These are phyloP conservation scores for Fusarium sp. DNA, from an alignment of 2,329 filamentous ascomycete genomes.

Conservation along the genomic window DNA sequence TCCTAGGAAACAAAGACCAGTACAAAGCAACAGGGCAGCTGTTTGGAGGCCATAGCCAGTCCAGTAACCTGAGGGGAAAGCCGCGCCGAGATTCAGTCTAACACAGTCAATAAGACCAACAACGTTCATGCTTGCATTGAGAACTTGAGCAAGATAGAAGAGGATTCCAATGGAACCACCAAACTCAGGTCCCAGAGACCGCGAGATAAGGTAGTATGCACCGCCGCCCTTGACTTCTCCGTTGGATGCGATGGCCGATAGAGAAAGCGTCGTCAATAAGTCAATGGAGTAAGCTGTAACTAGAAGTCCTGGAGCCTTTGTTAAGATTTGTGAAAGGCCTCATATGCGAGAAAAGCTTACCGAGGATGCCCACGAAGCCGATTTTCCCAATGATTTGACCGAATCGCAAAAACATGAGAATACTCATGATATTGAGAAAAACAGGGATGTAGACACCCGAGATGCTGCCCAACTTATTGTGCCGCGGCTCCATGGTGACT, in stretches of 20 bases:
- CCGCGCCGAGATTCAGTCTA: slow-evolving; percentile 74
- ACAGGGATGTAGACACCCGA: slow-evolving; percentile 88
- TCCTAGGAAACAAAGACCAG: slow-evolving; percentile 79
- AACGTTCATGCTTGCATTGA: slow-evolving; percentile 88
- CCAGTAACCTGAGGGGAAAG: slow-evolving; percentile 78
- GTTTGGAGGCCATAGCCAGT: slow-evolving; percentile 81
- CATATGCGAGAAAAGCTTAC: slow-evolving; percentile 54
- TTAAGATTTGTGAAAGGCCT: not conserved
- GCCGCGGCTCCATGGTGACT: slow-evolving; percentile 48
- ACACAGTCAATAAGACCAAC: slow-evolving; percentile 88
- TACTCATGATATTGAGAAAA: slow-evolving; percentile 88
- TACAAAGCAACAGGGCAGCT: slow-evolving; percentile 74
- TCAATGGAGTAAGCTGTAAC: slow-evolving; percentile 81
- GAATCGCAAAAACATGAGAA: slow-evolving; percentile 92
- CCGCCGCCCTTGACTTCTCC: slow-evolving; percentile 88
- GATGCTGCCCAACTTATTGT: slow-evolving; percentile 76
- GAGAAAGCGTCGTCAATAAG: slow-evolving; percentile 83
- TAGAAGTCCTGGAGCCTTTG: slow-evolving; percentile 67
- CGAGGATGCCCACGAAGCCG: slow-evolving; percentile 81
- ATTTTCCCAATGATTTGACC: slow-evolving; percentile 84
- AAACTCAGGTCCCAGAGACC: slow-evolving; percentile 87
- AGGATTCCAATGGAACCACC: slow-evolving; percentile 88
- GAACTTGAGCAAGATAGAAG: slow-evolving; percentile 88
- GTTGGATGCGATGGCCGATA: slow-evolving; percentile 90
- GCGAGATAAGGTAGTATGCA: slow-evolving; percentile 88